Conservation (phyloP, 495 filamentous ascomycete genomes). For the Chaetomium cochliodes region DNA sequence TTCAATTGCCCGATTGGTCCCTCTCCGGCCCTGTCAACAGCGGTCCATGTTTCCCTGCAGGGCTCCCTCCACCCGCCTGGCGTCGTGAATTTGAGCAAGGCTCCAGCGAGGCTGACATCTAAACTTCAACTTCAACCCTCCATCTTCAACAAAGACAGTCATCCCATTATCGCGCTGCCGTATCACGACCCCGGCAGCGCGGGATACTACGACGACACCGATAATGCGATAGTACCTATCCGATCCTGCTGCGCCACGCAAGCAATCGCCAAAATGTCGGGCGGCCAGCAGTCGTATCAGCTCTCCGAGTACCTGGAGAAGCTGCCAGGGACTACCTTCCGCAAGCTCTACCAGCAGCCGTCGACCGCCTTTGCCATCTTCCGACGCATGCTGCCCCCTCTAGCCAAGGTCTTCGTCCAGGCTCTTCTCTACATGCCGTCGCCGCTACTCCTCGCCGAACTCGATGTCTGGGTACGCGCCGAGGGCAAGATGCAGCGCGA, state of each 20-base stretch:
- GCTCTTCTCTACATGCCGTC: constrained; percentile 81
- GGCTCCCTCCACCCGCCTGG: not conserved
- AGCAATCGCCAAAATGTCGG: constrained; percentile 31
- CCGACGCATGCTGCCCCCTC: constrained; percentile 89
- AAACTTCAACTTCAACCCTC: constrained; percentile 5
- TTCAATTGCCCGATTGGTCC: not conserved
- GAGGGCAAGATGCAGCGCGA: constrained; percentile 75
- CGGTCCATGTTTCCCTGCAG: no score
- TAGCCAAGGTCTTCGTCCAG: constrained; percentile 95
- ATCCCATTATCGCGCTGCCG: constrained; percentile 2
- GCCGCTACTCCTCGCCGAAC: constrained; percentile 68
- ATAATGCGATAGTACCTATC: constrained; percentile 13
- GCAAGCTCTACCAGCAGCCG: constrained; percentile 89
- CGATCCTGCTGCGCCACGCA: constrained; percentile 4
- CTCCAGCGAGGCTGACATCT: constrained; percentile 1
- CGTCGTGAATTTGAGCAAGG: not conserved
- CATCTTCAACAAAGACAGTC: not conserved
- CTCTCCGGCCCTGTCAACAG: not conserved
- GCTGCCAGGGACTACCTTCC: constrained; percentile 83
- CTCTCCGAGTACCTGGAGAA: constrained; percentile 86
- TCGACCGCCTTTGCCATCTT: constrained; percentile 94
- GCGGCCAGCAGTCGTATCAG: constrained; percentile 37
- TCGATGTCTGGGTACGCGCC: constrained; percentile 80
- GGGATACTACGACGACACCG: not conserved
- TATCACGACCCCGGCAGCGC: not conserved